Conservation (phyloP, 306 rosid species). For the Abrus precatorius region DNA sequence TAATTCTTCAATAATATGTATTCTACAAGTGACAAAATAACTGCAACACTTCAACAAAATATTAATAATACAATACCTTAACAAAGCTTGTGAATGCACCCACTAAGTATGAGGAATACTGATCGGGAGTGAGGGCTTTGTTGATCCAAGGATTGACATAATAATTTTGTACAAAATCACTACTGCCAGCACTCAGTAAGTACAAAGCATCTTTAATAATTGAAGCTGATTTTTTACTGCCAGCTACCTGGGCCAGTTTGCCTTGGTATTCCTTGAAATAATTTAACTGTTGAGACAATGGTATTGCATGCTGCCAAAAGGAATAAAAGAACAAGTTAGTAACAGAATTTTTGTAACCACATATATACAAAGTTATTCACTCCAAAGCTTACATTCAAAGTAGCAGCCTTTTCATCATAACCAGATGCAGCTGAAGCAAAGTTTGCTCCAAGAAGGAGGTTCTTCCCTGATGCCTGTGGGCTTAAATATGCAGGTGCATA, state of each 20-base stretch:
- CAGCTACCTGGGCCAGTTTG: constrained; percentile 85
- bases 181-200: constrained; percentile 81
- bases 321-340: neutral
- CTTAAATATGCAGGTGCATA: constrained; percentile 89
- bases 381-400: constrained; percentile 61
- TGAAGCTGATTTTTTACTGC: constrained; percentile 72
- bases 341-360: neutral
- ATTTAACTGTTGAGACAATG: constrained; percentile 77
- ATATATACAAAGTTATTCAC: neutral
- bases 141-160: constrained; percentile 81
- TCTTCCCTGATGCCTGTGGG: constrained; percentile 93
- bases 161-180: constrained; percentile 92
- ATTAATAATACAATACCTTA: constrained; percentile 57
- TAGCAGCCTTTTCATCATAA: constrained; percentile 87
- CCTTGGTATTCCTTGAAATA: constrained; percentile 84
- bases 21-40: neutral
- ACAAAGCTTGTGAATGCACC: constrained; percentile 67
- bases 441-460: constrained; percentile 89
- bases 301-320: constrained; percentile 84
- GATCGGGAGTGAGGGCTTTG: constrained; percentile 74
- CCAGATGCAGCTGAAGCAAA: constrained; percentile 99
- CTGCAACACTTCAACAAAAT: neutral
- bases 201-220: constrained; percentile 78
- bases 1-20: neutral
- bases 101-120: constrained; percentile 66